phyloP scores from a whole-genome alignment of 192 early-diverging fungal species.

The Rhizophagus sp. region DNA sequence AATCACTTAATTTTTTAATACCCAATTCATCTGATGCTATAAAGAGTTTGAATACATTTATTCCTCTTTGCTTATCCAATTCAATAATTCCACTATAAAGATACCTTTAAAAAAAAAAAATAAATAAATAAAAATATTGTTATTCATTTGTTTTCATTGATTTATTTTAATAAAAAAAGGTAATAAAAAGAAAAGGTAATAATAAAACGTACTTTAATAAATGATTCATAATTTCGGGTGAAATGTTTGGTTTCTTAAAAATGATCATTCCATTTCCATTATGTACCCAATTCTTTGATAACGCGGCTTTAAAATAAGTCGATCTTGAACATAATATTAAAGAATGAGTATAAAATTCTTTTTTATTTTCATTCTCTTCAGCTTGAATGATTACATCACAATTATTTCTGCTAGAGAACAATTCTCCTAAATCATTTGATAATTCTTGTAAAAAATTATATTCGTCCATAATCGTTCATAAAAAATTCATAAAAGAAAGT shows the following conservation, averaged over 20 bases:
- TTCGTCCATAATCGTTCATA: too few species aligned
- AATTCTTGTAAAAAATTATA: too few species aligned
- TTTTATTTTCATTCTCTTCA: neutral
- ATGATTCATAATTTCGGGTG: too few species aligned
- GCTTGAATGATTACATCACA: neutral
- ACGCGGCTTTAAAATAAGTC: neutral
- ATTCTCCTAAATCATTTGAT: neutral
- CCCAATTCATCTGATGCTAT: conserved; percentile 25
- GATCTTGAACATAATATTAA: neutral
- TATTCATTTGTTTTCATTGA: too few species aligned
- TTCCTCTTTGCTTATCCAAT: neutral
- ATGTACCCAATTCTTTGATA: too few species aligned
- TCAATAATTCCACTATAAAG: conserved; percentile 22
- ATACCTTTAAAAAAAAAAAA: neutral
- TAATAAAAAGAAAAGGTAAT: too few species aligned
- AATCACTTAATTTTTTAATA: neutral
- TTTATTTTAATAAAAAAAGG: too few species aligned
- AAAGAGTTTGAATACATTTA: conserved; percentile 10
- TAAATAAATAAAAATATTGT: neutral
- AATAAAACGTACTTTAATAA: too few species aligned
- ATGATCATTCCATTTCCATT: too few species aligned
- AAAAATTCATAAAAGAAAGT: too few species aligned
- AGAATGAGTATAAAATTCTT: neutral
- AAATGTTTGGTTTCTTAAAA: too few species aligned
- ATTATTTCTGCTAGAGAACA: neutral